phyloP scores from a whole-genome alignment of 495 filamentous ascomycete species.

The Penicillium macrosclerotiorum region DNA sequence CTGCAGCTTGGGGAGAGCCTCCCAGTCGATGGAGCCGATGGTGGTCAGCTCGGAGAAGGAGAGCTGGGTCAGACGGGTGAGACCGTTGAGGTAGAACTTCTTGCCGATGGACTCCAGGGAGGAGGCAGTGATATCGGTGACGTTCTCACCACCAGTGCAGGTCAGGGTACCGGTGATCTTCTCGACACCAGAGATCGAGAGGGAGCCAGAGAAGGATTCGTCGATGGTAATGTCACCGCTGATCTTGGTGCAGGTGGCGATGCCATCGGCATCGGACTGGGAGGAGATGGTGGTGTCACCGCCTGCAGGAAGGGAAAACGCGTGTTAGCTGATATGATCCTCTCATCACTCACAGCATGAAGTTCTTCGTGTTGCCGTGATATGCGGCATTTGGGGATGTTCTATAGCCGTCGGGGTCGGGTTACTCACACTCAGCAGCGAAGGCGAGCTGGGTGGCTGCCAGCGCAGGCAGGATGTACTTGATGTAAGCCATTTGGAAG shows the following conservation, averaged over 20 bases:
- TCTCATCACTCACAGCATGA: too few relatives aligned
- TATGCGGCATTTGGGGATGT: not conserved
- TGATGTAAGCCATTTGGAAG: constrained; percentile 70
- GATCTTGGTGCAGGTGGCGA: constrained; percentile 65
- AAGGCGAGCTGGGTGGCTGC: constrained; percentile 62
- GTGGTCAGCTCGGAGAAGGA: constrained; percentile 58
- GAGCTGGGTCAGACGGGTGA: constrained; percentile 64
- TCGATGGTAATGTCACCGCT: constrained; percentile 69
- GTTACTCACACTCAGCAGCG: constrained; percentile 50
- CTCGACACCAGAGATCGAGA: constrained; percentile 47
- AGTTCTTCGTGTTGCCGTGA: constrained; percentile 2
- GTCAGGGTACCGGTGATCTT: constrained; percentile 68
- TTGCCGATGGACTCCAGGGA: constrained; percentile 53
- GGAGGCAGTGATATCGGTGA: constrained; percentile 55
- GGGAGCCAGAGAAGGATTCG: constrained; percentile 44
- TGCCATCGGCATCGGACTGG: constrained; percentile 67
- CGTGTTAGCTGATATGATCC: not conserved
- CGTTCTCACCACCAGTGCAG: constrained; percentile 53
- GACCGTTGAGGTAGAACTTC: constrained; percentile 61
- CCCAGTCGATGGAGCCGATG: constrained; percentile 66
- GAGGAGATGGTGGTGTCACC: constrained; percentile 58
- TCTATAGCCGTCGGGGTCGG: too few relatives aligned
- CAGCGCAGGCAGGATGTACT: constrained; percentile 71
- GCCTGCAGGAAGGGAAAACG: constrained; percentile 3
- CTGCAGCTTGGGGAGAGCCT: constrained; percentile 69